Base-by-base conservation (phyloP, 2,329 filamentous ascomycete genomes). In the Aspergillus sp. region DNA sequence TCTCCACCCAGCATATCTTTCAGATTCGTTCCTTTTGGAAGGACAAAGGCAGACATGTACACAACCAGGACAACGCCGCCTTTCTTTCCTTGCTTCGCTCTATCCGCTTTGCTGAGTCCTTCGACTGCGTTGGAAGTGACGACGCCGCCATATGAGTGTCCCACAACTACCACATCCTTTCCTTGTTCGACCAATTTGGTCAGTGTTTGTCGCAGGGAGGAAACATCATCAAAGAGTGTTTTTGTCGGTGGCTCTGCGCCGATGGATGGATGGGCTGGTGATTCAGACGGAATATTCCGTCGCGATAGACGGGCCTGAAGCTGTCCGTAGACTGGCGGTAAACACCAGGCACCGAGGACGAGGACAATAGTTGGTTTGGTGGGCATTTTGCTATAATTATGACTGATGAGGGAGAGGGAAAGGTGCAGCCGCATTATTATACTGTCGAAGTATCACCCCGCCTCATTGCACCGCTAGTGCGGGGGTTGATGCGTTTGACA, bases 281-380 rank as follows among this genome's bases (percentile, higher is more conserved):
- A 61, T 33, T 55, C 54, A 1, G 61, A 59, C 7, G 57, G 40
- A 46, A 64, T 69, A 4, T 61, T 67, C 11, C 57, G 51, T 3
- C 33, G 40, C 7, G 59, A 40, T 5, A 72, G 65, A 7, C 48
- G 54, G 10, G 57, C 46, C 7, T 58, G 59, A 2, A 67, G 49
- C 2, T 48, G 45, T 30, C 61, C 49, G 40, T 61, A 72, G 43
- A 56, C 50, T 27, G 45, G 43, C 3, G 68, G 58, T 1, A 47
- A 48, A 39, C 70, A 56, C 66, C 68, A 72, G 9, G 67, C 69
- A 9, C 70, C 70, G 0, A 66, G 65, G 8, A 61, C 61, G 40
- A 72, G 62, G 10, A 73, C 55, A 12, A 72, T 56, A 5, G 51
- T 56, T 6, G 54, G 53, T 34, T 49, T 51, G 19, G 19, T 2